Evolutionary conservation across 1,284 basidiomycete species (phyloP).

Genomic region (Nidula niveotomentosa): DNA sequence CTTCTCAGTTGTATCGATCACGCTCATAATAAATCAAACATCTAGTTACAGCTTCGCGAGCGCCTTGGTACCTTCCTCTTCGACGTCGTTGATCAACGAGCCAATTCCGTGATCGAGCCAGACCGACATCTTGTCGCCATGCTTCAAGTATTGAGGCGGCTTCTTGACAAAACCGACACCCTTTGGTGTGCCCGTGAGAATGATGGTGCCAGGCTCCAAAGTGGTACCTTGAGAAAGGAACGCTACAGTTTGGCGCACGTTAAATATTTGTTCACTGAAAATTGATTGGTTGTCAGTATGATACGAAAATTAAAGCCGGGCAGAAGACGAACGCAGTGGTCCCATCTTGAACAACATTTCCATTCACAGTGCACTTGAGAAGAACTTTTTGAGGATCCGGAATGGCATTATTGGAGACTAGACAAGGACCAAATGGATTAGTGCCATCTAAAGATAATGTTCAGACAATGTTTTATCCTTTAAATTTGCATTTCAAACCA

Average conservation of each 20-base stretch:
- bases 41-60: conserved; percentile 39
- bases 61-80: conserved; percentile 53
- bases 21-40: no score
- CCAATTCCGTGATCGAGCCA: conserved; percentile 71
- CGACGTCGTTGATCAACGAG: conserved; percentile 71
- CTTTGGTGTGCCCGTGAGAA: conserved; percentile 62
- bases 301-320: conserved; percentile 10
- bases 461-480: background rate
- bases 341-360: conserved; percentile 69
- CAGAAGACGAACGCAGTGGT: conserved; percentile 57
- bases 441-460: conserved; percentile 53
- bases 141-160: conserved; percentile 68
- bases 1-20: no score
- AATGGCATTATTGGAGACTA: conserved; percentile 67
- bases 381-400: conserved; percentile 70
- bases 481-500: conserved; percentile 13
- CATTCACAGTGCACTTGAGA: conserved; percentile 72
- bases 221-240: conserved; percentile 88
- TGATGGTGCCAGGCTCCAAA: conserved; percentile 75
- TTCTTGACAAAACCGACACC: conserved; percentile 79
- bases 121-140: conserved; percentile 74
- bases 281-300: conserved; percentile 6
- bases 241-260: conserved; percentile 68
- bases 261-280: conserved; percentile 71
- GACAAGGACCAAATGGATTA: conserved; percentile 74